A percentile compares a stretch with the other conserved stretches of the same genome.
Evolutionary conservation across 1,139 yeast species (phyloP).

Genomic region (Candida gigantensis): DNA sequence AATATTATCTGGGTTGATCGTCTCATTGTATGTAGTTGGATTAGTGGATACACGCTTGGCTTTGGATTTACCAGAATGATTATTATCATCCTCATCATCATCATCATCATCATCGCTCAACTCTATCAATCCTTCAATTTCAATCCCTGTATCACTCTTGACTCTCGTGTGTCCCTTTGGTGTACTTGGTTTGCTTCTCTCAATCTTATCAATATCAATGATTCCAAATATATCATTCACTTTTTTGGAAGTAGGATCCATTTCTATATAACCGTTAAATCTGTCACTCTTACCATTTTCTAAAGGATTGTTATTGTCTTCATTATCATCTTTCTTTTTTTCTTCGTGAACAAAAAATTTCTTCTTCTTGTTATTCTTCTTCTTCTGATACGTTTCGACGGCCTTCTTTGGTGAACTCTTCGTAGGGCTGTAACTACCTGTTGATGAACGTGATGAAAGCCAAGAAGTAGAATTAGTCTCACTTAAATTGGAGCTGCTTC

Average conservation of each 20-base stretch:
- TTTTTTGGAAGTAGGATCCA: not conserved
- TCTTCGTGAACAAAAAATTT: not conserved
- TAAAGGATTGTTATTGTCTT: not conserved
- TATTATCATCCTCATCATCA: slow-evolving; percentile 16
- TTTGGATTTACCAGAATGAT: not conserved
- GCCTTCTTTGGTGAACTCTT: too few species aligned
- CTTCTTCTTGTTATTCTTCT: too few species aligned
- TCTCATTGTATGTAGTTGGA: too few species aligned
- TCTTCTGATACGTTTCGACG: too few species aligned
- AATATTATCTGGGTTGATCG: slow-evolving; percentile 9
- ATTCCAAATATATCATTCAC: slow-evolving; percentile 5
- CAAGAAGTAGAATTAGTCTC: too few species aligned
- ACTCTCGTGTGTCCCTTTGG: not conserved
- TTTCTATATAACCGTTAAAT: not conserved
- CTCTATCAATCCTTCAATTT: slow-evolving; percentile 12
- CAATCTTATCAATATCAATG: slow-evolving; percentile 5
- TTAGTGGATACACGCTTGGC: too few species aligned
- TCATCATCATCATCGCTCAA: slow-evolving; percentile 16
- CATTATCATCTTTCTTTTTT: not conserved
- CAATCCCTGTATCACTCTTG: not conserved
- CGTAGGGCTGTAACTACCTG: too few species aligned
- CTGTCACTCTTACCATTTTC: not conserved
- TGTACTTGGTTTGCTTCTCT: slow-evolving; percentile 4
- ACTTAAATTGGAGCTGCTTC: too few species aligned
- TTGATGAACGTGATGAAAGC: too few species aligned